Percentiles rank a stretch among this genome's conserved stretches.
phyloP scores from a whole-genome alignment of 371 early-diverging fungal species.

The Syncephalastrum contaminatum region DNA sequence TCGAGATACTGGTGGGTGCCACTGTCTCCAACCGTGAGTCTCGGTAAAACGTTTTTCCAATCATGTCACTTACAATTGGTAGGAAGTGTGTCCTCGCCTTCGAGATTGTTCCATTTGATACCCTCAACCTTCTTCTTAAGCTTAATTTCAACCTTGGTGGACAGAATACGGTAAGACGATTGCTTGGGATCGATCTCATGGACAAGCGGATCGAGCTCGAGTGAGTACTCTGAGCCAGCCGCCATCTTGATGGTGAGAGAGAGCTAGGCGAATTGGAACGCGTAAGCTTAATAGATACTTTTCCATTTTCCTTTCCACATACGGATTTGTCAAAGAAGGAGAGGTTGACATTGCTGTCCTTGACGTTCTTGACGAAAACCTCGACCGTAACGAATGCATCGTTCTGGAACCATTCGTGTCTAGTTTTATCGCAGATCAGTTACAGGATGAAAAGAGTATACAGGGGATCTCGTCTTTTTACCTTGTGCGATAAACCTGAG shows the following conservation, averaged over 20 bases:
- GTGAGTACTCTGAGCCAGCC: constrained; percentile 71
- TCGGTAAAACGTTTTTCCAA: background rate
- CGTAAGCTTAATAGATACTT: background rate
- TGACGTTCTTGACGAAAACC: constrained; percentile 83
- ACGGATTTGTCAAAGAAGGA: constrained; percentile 59
- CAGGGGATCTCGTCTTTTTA: background rate
- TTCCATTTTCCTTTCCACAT: constrained; percentile 13
- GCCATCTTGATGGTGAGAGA: constrained; percentile 76
- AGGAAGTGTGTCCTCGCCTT: constrained; percentile 59
- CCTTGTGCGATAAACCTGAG: constrained; percentile 2
- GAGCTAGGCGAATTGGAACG: constrained; percentile 29
- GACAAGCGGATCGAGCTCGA: constrained; percentile 80
- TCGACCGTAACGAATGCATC: constrained; percentile 82
- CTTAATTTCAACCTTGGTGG: constrained; percentile 91
- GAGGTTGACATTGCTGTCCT: constrained; percentile 61
- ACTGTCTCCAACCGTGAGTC: constrained; percentile 4
- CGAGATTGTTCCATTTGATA: constrained; percentile 75
- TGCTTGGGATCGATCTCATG: constrained; percentile 72
- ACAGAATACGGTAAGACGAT: constrained; percentile 66
- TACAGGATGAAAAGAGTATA: background rate
- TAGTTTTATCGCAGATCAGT: constrained; percentile 17
- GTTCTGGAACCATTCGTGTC: constrained; percentile 97
- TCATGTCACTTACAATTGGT: constrained; percentile 19
- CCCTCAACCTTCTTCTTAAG: constrained; percentile 75
- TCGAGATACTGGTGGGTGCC: constrained; percentile 19